Evolutionary conservation across 1,284 basidiomycete genomes (phyloP).

Genomic region (Acaromyces ingoldii): DNA sequence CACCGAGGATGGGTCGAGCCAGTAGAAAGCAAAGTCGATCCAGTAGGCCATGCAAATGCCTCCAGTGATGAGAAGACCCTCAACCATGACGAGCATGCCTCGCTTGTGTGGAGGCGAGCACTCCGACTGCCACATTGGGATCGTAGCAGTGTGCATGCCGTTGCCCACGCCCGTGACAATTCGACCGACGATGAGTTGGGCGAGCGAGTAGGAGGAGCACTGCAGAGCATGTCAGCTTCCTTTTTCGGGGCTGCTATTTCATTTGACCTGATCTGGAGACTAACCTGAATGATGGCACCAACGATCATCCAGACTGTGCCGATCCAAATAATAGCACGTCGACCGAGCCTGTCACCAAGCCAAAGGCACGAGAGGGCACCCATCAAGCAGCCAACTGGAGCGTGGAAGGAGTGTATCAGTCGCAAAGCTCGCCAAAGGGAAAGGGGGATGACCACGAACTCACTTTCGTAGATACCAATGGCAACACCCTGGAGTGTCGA

Average conservation of each 20-base stretch:
- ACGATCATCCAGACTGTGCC: slow-evolving; percentile 35
- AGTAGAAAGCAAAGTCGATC: slow-evolving; percentile 47
- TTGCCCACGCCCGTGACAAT: slow-evolving; percentile 47
- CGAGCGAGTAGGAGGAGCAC: slow-evolving; percentile 23
- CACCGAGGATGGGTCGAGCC: slow-evolving; percentile 13
- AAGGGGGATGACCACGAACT: background rate
- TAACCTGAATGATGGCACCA: slow-evolving; percentile 38
- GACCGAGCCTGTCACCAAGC: slow-evolving; percentile 42
- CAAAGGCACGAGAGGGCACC: slow-evolving; percentile 45
- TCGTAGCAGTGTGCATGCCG: slow-evolving; percentile 50
- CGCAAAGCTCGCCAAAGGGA: background rate
- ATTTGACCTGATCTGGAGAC: too few species aligned
- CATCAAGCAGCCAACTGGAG: slow-evolving; percentile 34
- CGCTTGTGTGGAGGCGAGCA: slow-evolving; percentile 46
- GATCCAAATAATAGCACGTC: slow-evolving; percentile 45
- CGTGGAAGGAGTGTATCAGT: background rate
- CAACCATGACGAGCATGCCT: slow-evolving; percentile 49
- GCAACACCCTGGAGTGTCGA: slow-evolving; percentile 38
- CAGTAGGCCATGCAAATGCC: slow-evolving; percentile 30
- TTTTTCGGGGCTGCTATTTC: too few species aligned
- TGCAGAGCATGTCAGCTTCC: too few species aligned
- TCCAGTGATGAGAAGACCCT: slow-evolving; percentile 41
- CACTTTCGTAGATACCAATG: slow-evolving; percentile 45
- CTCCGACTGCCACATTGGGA: slow-evolving; percentile 48
- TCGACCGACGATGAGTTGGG: slow-evolving; percentile 41